Conservation (phyloP, 768 basidiomycete species). For the Sporobolomyces pararoseus region DNA sequence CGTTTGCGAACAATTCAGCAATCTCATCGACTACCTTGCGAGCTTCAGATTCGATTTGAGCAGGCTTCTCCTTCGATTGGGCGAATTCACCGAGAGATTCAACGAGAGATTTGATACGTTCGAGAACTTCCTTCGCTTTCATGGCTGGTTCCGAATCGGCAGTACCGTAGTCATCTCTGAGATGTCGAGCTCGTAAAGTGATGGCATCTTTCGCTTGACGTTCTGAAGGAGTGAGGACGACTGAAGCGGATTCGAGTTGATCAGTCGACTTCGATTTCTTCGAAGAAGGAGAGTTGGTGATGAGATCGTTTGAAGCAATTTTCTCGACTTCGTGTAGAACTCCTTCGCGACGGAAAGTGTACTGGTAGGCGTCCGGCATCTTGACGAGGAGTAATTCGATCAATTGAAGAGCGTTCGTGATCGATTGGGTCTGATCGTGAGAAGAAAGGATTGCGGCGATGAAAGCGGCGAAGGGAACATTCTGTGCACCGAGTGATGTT, state of each 20-base stretch:
- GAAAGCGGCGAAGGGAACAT: slow-evolving; percentile 91
- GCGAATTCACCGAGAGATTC: slow-evolving; percentile 56
- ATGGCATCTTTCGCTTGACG: slow-evolving; percentile 67
- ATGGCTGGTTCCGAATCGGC: slow-evolving; percentile 42
- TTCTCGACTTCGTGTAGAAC: slow-evolving; percentile 90
- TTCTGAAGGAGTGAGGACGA: slow-evolving; percentile 55
- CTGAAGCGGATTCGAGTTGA: slow-evolving; percentile 38
- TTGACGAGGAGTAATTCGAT: slow-evolving; percentile 86
- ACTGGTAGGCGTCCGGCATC: slow-evolving; percentile 75
- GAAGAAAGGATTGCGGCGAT: slow-evolving; percentile 89
- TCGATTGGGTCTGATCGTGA: slow-evolving; percentile 78
- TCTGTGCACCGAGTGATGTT: slow-evolving; percentile 53
- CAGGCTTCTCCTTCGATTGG: slow-evolving; percentile 1
- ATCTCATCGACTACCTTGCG: slow-evolving; percentile 65
- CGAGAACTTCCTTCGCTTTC: slow-evolving; percentile 57
- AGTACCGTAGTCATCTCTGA: slow-evolving; percentile 72
- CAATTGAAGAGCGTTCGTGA: slow-evolving; percentile 76
- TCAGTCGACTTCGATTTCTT: slow-evolving; percentile 47
- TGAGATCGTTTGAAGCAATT: slow-evolving; percentile 64
- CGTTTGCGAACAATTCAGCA: slow-evolving; percentile 71
- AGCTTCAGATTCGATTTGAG: slow-evolving; percentile 62
- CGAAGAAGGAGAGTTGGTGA: slow-evolving; percentile 49
- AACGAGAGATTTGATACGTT: slow-evolving; percentile 60
- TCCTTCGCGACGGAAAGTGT: slow-evolving; percentile 87
- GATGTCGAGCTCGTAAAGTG: slow-evolving; percentile 82